Base-by-base conservation (phyloP, 2,329 filamentous ascomycete genomes). In the Trichoderma arundinaceum region DNA sequence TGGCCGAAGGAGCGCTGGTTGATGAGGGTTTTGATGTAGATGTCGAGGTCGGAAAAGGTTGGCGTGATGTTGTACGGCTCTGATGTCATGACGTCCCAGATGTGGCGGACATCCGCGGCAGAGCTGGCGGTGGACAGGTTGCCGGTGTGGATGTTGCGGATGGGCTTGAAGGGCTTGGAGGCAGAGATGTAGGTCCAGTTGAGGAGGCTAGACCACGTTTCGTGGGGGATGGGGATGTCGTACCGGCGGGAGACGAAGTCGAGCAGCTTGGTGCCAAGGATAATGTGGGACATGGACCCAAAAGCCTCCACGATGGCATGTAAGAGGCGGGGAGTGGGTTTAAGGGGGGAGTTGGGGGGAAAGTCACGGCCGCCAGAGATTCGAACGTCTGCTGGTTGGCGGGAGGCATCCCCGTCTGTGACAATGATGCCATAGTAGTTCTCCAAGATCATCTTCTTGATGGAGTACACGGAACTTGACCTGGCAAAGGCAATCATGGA, bases 291-390 rank as follows among this genome's bases (percentile, higher is more conserved):
- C 75, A 89, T 91, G 67, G 82, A 83, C n/a, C 89, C 85, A 68
- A 89, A 91, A 1, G 82, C 80, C 72, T 92, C 88, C 6, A 89
- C 88, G n/a, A 94, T 78, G 8, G 88, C 84, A 63, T 85, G 80
- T 22, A 94, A 80, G 0, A 94, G 80, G 2, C 80, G 78, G 7
- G 74, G 68, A 0, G 84, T 86, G 2, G 92, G 91, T 58, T 81
- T 78, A 38, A 90, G 75, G 7, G 85, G 83, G 1, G 85, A 88
- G 33, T 81, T 79, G 0, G 70, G 71, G 1, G 79, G 73, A 49
- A 85, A 82, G 1, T 72, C 71, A 35, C 73, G 78, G n/a, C 79
- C 77, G 15, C 74, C 78, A 1, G 65, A 68, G 46, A 80, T 67
- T 7, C 67, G 17, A 9, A 72, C 66, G 0, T 73, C 68, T 3